These are phyloP conservation scores for Nigrospora osmanthi DNA, from an alignment of 2,329 filamentous ascomycete species.

Conservation along the genomic window DNA sequence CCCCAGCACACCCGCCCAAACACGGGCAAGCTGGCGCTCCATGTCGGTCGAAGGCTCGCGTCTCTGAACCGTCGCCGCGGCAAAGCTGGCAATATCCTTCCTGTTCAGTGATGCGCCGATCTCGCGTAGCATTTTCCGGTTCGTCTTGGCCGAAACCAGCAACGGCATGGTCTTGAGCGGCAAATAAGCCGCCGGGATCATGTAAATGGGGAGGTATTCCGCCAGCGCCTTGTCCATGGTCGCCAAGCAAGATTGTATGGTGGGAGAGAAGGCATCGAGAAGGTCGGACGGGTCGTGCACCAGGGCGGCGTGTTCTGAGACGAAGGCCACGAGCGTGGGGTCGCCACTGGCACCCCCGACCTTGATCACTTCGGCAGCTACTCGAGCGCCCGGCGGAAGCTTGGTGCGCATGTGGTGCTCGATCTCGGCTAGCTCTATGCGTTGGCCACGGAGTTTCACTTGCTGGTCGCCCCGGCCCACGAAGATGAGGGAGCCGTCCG, in stretches of 20 bases:
- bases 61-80: constrained; percentile 19
- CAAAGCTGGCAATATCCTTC: constrained; percentile 27
- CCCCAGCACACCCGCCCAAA: constrained; percentile 31
- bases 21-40: constrained; percentile 26
- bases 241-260: constrained; percentile 17
- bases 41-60: constrained; percentile 27
- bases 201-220: constrained; percentile 30
- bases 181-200: constrained; percentile 40
- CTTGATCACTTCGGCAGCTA: constrained; percentile 39
- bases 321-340: constrained; percentile 17
- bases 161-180: constrained; percentile 36
- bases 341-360: constrained; percentile 29
- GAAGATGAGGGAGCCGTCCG: constrained; percentile 20
- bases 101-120: constrained; percentile 32
- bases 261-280: constrained; percentile 15
- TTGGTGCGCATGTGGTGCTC: constrained; percentile 12
- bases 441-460: constrained; percentile 29
- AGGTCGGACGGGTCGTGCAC: constrained; percentile 5
- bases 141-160: constrained; percentile 40
- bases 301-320: neutral
- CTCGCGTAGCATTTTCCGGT: constrained; percentile 39
- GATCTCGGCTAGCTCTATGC: constrained; percentile 36
- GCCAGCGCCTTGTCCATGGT: constrained; percentile 19
- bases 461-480: constrained; percentile 27
- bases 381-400: constrained; percentile 31